Evolutionary conservation across 352 stramenopile species (phyloP), one percentile per base, ranked within the genome.

Genomic region (Globisporangium paddicum): DNA sequence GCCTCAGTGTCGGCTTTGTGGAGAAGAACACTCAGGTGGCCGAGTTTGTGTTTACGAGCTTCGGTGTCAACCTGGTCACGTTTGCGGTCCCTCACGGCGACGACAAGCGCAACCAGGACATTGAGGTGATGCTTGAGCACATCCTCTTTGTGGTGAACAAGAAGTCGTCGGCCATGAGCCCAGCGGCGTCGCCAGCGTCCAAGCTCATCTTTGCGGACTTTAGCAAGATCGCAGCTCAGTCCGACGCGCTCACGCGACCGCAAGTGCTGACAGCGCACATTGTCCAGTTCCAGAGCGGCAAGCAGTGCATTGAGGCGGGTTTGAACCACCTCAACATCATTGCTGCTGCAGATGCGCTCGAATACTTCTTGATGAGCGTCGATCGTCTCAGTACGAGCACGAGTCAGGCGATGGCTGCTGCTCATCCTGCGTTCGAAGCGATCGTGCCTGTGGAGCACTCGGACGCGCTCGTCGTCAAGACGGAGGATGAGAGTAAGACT

Each of bases 171-270:
- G 41, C 67, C 25, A 30, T 72, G 7, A 70, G 59, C 19, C 72
- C 67, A 18, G 53, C 42, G 11, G 62, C 64, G 51, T 75, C 73
- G 35, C 67, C 73, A 4, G 79, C 61, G 21, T 70, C 69, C 7
- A 84, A 86, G 64, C 40, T 86, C 18, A 64, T 87, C 52, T 87
- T 75, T 57, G 73, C 68, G 0, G 75, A 87, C 45, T 86, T 86
- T 41, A 79, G 66, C 60, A 72, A 74, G 45, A 26, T 65, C 14
- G 63, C 56, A 28, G 50, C 57, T 19, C 45, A 64, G 11, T 63
- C 52, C n/a, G 65, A 81, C 30, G 55, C 65, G 14, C 28, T 71
- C 23, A 55, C 65, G 37, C 56, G 60, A 8, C 73, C 73, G 34
- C 73, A 84, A 42, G 77, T 86, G 65, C 55, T 87, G 16, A 76